Percentiles rank a stretch among this genome's conserved stretches.
Conservation (phyloP, 495 filamentous ascomycete genomes). For the Tirmania nivea region DNA sequence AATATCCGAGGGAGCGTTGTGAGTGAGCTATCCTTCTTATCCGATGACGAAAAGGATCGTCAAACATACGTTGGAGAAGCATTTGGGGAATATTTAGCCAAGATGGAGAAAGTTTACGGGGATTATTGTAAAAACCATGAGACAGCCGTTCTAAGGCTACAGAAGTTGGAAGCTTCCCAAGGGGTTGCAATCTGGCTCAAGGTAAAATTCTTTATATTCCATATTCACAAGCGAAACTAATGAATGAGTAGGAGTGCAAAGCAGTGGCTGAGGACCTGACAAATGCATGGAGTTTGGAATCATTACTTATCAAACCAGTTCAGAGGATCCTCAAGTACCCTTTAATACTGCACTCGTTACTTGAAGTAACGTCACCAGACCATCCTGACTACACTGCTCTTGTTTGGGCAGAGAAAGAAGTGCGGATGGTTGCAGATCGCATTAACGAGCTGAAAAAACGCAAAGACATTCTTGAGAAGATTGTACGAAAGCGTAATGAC, state of each 20-base stretch:
- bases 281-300: slow-evolving; percentile 77
- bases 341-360: slow-evolving; percentile 52
- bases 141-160: slow-evolving; percentile 54
- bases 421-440: slow-evolving; percentile 50
- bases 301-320: slow-evolving; percentile 82
- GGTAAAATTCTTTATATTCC: slow-evolving; percentile 6
- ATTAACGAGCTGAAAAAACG: slow-evolving; percentile 89
- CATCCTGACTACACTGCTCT: slow-evolving; percentile 64
- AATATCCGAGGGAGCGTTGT: background rate
- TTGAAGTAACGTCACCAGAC: slow-evolving; percentile 52
- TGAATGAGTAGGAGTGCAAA: slow-evolving; percentile 44
- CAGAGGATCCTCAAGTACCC: slow-evolving; percentile 86
- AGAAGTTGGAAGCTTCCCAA: slow-evolving; percentile 44
- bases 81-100: slow-evolving; percentile 47
- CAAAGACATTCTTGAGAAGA: slow-evolving; percentile 69
- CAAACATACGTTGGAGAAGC: slow-evolving; percentile 56
- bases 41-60: slow-evolving; percentile 49
- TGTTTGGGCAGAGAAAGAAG: slow-evolving; percentile 35
- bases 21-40: slow-evolving; percentile 13
- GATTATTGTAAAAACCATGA: slow-evolving; percentile 75
- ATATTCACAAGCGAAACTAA: slow-evolving; percentile 1
- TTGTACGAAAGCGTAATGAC: slow-evolving; percentile 74
- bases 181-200: slow-evolving; percentile 70
- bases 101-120: slow-evolving; percentile 69
- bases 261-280: slow-evolving; percentile 75